phyloP scores from a whole-genome alignment of 441 rosid genomes.

The Pelargonium fulgidum region DNA sequence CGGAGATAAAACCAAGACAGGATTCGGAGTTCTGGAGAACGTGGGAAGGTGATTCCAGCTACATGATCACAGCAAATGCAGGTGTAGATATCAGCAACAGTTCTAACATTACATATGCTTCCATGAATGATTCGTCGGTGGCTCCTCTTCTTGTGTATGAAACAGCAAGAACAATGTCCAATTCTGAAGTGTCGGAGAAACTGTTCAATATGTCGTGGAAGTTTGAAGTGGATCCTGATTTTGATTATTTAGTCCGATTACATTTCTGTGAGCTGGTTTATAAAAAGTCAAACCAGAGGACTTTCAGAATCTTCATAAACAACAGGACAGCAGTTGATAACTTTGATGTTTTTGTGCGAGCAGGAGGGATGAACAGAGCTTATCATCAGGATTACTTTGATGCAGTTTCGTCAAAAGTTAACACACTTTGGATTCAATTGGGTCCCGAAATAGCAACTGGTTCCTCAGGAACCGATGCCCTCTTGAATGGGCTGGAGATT shows the following conservation, averaged over 20 bases:
- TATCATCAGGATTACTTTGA: conserved; percentile 77
- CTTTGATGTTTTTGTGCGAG: conserved; percentile 56
- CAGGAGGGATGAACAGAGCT: conserved; percentile 48
- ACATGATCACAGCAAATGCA: conserved; percentile 69
- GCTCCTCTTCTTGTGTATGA: conserved; percentile 92
- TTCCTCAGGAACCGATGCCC: conserved; percentile 63
- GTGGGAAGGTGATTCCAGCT: conserved; percentile 79
- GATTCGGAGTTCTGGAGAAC: conserved; percentile 91
- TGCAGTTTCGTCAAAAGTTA: conserved; percentile 48
- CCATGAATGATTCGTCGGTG: conserved; percentile 40
- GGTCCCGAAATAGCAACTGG: conserved; percentile 72
- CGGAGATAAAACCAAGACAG: conserved; percentile 65
- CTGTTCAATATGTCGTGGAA: conserved; percentile 93
- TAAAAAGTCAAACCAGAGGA: conserved; percentile 54
- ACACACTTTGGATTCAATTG: conserved; percentile 54
- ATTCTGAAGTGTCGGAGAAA: conserved; percentile 53
- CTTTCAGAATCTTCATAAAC: conserved; percentile 75
- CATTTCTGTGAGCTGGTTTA: conserved; percentile 87
- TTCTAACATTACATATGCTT: conserved; percentile 56
- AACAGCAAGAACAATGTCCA: conserved; percentile 78
- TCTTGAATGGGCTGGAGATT: conserved; percentile 84
- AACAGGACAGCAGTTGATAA: conserved; percentile 60
- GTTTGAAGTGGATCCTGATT: conserved; percentile 53
- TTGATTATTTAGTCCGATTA: conserved; percentile 73
- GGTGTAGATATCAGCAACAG: conserved; percentile 50